These are phyloP conservation scores for Loxodes magnus DNA, from an alignment of 73 alveolate genomes.

Conservation along the genomic window DNA sequence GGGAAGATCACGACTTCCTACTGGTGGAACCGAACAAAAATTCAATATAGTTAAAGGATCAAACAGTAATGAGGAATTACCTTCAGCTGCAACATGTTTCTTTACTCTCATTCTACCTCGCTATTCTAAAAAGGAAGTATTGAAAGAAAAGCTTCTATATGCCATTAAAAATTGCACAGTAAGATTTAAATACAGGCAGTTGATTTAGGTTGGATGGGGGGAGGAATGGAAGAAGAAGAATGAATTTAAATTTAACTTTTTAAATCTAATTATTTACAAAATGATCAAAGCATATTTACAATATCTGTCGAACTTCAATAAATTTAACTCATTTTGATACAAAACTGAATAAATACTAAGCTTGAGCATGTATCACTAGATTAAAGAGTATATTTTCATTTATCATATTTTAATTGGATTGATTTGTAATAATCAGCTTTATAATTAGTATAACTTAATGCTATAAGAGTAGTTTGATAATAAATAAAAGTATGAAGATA, in stretches of 20 bases:
- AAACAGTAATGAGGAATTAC: constrained; percentile 41
- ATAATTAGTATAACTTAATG: no score
- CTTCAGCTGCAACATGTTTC: constrained; percentile 86
- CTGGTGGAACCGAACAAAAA: constrained; percentile 47
- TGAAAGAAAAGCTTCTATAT: constrained; percentile 61
- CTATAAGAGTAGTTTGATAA: no score
- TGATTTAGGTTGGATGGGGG: constrained; percentile 22
- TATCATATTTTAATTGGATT: no score
- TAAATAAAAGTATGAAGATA: no score
- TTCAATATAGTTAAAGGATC: constrained; percentile 25
- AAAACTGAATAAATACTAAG: no score
- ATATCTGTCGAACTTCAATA: no score
- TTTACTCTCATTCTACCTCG: constrained; percentile 77
- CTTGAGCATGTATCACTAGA: no score
- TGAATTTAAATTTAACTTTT: neutral
- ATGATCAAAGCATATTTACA: no score
- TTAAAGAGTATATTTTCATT: no score
- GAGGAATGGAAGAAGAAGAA: constrained; percentile 15
- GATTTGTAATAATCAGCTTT: no score
- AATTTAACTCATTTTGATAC: no score
- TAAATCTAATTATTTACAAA: neutral
- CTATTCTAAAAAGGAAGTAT: constrained; percentile 57
- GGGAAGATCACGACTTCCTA: constrained; percentile 89
- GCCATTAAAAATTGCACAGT: constrained; percentile 80
- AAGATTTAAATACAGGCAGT: constrained; percentile 67